phyloP scores from a whole-genome alignment of 1,284 basidiomycete genomes.

The Polyporus tsugae region DNA sequence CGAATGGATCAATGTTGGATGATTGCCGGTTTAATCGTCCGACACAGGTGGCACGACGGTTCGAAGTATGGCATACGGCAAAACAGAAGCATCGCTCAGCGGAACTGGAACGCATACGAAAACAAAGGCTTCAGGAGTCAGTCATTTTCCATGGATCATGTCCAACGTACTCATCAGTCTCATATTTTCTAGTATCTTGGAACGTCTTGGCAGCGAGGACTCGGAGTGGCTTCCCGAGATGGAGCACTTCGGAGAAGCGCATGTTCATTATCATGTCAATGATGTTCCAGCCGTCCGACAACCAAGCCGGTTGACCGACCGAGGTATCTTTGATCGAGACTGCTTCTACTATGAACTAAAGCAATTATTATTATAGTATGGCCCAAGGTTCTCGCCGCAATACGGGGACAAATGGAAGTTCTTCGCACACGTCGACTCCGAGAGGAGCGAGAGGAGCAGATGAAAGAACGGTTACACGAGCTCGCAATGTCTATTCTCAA shows the following conservation, averaged over 20 bases:
- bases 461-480: not conserved
- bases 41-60: not conserved
- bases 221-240: conserved; percentile 1
- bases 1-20: not conserved
- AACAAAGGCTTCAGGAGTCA: not conserved
- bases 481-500: not conserved
- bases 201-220: not conserved
- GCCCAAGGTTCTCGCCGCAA: not conserved
- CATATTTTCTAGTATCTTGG: not conserved
- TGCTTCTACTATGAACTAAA: not conserved
- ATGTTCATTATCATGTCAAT: not conserved
- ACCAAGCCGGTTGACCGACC: not conserved
- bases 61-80: not conserved
- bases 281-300: not conserved
- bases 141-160: not conserved
- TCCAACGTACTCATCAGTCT: not conserved
- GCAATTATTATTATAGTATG: not conserved
- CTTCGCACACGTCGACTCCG: not conserved
- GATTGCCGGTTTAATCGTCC: not conserved
- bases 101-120: not conserved
- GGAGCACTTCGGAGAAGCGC: not conserved
- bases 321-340: not conserved
- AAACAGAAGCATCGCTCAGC: not conserved
- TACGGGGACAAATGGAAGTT: not conserved
- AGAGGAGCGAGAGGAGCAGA: not conserved